Evolutionary conservation across 2,329 filamentous ascomycete genomes (phyloP).

Genomic region (Aspergillus novofumigatus): DNA sequence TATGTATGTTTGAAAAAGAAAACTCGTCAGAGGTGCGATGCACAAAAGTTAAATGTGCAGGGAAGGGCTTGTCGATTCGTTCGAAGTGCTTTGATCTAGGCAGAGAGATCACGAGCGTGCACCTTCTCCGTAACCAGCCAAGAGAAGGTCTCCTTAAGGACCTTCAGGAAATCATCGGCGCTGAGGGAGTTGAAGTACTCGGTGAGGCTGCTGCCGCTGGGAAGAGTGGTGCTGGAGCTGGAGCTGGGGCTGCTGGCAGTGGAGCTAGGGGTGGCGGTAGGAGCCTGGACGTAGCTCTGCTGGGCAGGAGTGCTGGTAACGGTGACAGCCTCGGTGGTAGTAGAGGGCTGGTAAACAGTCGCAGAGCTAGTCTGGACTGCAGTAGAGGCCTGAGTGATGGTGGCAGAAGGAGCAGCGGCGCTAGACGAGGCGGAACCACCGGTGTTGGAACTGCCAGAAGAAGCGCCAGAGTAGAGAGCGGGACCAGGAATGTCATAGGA

Average conservation of each 20-base stretch:
- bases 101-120: constrained; percentile 27
- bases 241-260: constrained; percentile 6
- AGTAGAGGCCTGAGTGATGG: constrained; percentile 12
- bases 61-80: constrained; percentile 10
- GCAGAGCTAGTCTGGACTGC: constrained; percentile 17
- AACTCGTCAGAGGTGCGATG: constrained; percentile 4
- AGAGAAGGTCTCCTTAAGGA: constrained; percentile 26
- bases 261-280: constrained; percentile 9
- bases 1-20: not conserved
- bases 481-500: constrained; percentile 53
- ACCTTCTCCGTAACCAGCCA: constrained; percentile 31
- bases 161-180: constrained; percentile 26
- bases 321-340: constrained; percentile 16
- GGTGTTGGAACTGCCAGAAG: constrained; percentile 17
- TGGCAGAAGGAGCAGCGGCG: constrained; percentile 9
- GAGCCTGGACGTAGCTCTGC: constrained; percentile 19
- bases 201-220: constrained; percentile 18
- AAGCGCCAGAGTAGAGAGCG: constrained; percentile 26
- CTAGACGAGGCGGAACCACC: constrained; percentile 10
- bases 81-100: constrained; percentile 13
- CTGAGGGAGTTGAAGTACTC: constrained; percentile 30
- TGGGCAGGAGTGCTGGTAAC: constrained; percentile 21
- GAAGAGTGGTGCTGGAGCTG: constrained; percentile 11
- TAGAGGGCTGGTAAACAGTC: constrained; percentile 21
- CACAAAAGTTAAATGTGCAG: constrained; percentile 2